phyloP scores from a whole-genome alignment of 2,329 filamentous ascomycete genomes.

The Diplocarpon rosae region DNA sequence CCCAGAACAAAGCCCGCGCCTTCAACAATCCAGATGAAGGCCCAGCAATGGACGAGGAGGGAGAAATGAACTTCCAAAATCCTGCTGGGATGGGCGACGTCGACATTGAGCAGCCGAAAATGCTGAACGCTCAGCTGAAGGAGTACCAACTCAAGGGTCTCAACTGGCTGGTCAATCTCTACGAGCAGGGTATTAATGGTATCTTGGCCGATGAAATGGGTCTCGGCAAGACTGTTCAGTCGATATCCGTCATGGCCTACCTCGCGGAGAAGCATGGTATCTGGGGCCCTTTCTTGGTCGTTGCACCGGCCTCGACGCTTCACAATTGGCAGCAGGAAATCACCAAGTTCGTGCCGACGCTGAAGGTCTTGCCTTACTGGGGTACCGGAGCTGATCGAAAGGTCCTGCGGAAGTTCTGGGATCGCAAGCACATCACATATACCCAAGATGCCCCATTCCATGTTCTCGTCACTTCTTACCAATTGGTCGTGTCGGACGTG shows the following conservation, averaged over 20 bases:
- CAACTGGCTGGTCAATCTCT: slow-evolving; percentile 97
- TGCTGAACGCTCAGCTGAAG: slow-evolving; percentile 88
- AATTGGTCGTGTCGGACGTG: slow-evolving; percentile 90
- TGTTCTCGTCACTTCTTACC: slow-evolving; percentile 92
- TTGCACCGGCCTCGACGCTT: slow-evolving; percentile 87
- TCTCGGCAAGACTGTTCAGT: slow-evolving; percentile 97
- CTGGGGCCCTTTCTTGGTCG: slow-evolving; percentile 95
- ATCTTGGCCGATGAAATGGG: slow-evolving; percentile 99
- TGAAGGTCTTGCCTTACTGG: slow-evolving; percentile 97
- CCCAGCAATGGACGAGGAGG: slow-evolving; percentile 73
- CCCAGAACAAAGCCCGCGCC: slow-evolving; percentile 80
- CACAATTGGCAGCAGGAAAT: slow-evolving; percentile 99
- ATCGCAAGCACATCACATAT: slow-evolving; percentile 94
- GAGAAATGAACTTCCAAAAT: slow-evolving; percentile 99
- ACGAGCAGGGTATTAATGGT: slow-evolving; percentile 99
- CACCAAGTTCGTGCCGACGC: slow-evolving; percentile 79
- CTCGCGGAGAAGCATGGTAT: slow-evolving; percentile 95
- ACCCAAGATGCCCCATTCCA: slow-evolving; percentile 89
- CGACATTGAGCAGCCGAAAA: slow-evolving; percentile 86
- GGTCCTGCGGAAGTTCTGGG: slow-evolving; percentile 96
- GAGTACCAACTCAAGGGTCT: slow-evolving; percentile 99
- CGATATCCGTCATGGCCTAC: slow-evolving; percentile 98
- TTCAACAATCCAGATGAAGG: slow-evolving; percentile 69
- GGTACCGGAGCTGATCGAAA: slow-evolving; percentile 90
- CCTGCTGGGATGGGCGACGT: slow-evolving; percentile 90